phyloP scores from a whole-genome alignment of 192 early-diverging fungal genomes.

The Geranomyces variabilis region DNA sequence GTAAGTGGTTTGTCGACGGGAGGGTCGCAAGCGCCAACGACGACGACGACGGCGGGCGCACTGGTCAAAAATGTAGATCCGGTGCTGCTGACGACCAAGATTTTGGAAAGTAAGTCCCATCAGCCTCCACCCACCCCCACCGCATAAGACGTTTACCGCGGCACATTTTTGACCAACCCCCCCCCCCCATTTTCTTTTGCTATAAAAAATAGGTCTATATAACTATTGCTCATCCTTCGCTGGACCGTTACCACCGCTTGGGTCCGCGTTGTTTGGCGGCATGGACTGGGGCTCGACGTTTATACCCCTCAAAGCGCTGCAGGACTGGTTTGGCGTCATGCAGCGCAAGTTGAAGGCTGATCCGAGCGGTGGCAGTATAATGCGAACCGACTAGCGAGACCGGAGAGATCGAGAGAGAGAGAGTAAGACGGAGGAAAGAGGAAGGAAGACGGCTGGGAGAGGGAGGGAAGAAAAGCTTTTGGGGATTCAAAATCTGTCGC shows the following conservation, averaged over 20 bases:
- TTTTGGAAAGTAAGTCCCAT: conserved; percentile 42
- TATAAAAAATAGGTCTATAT: conserved; percentile 42
- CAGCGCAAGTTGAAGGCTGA: conserved; percentile 75
- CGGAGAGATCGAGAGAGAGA: too few relatives aligned
- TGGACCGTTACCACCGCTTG: conserved; percentile 53
- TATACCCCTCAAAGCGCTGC: conserved; percentile 53
- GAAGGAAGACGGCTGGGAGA: too few relatives aligned
- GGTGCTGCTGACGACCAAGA: conserved; percentile 49
- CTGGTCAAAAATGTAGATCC: conserved; percentile 65
- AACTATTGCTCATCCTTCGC: conserved; percentile 57
- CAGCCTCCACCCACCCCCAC: background rate
- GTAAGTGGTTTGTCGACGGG: too few relatives aligned
- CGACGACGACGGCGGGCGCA: conserved; percentile 46
- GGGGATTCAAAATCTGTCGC: too few relatives aligned
- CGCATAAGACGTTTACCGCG: background rate
- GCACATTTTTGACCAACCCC: background rate
- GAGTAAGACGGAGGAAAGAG: too few relatives aligned
- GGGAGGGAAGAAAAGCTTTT: too few relatives aligned
- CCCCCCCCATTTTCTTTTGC: too few relatives aligned
- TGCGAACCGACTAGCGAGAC: too few relatives aligned
- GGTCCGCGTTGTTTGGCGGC: conserved; percentile 53
- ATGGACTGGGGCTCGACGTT: conserved; percentile 42
- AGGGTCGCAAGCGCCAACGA: conserved; percentile 30
- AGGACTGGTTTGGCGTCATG: conserved; percentile 50
- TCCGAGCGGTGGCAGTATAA: conserved; percentile 45